These are phyloP conservation scores for Ogataea pignaliae DNA, from an alignment of 805 yeast species.

Conservation along the genomic window DNA sequence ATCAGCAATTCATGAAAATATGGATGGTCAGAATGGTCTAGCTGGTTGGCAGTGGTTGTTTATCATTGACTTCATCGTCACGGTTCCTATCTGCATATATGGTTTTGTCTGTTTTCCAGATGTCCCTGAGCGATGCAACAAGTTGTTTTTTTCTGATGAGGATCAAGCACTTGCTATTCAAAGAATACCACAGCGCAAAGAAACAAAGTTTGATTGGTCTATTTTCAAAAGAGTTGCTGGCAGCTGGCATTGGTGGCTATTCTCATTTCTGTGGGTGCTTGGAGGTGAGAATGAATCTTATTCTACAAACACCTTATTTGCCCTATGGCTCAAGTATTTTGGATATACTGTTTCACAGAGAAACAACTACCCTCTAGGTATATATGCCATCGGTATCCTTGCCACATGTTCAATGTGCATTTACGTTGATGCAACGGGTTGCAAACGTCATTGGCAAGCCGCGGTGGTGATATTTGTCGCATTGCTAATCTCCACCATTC, in stretches of 20 bases:
- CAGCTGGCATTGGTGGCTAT: constrained; percentile 52
- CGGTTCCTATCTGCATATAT: constrained; percentile 51
- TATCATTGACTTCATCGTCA: constrained; percentile 56
- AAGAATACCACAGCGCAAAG: constrained; percentile 32
- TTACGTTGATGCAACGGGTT: too few relatives aligned
- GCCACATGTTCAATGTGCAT: too few relatives aligned
- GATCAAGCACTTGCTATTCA: constrained; percentile 13
- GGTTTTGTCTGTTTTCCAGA: constrained; percentile 59
- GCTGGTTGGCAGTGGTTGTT: constrained; percentile 70
- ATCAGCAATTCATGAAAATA: constrained; percentile 42
- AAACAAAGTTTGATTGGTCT: constrained; percentile 16
- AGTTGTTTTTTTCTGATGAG: constrained; percentile 3
- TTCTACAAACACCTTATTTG: constrained; percentile 24
- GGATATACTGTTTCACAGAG: constrained; percentile 39
- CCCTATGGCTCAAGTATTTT: constrained; percentile 41
- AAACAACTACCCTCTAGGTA: constrained; percentile 49
- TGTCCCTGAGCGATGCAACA: constrained; percentile 22
- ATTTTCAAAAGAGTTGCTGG: constrained; percentile 43
- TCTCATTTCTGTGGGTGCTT: constrained; percentile 40
- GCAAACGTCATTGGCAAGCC: too few relatives aligned
- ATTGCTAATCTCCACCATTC: too few relatives aligned
- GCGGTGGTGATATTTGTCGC: too few relatives aligned
- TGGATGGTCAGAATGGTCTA: constrained; percentile 47
- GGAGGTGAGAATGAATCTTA: background rate
- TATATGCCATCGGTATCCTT: constrained; percentile 27